Conservation (phyloP, 176 grass and related monocot species). For the Bolboschoenus planiculmis region DNA sequence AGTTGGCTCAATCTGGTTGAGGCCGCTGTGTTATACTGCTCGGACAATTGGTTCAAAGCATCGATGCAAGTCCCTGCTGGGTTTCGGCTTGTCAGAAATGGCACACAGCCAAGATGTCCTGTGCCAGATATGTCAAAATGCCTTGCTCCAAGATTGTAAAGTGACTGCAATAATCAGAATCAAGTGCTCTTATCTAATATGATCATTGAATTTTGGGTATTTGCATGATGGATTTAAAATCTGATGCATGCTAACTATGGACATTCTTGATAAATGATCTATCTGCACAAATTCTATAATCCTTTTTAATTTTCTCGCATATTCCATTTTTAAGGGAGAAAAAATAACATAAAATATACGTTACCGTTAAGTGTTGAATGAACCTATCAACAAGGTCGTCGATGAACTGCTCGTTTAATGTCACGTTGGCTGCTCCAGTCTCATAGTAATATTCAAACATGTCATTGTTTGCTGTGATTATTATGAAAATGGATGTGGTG, state of each 20-base stretch:
- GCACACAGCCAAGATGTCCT: conserved; percentile 17
- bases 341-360: background rate
- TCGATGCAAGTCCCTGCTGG: conserved; percentile 3
- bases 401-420: conserved; percentile 15
- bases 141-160: conserved; percentile 28
- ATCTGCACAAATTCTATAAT: background rate
- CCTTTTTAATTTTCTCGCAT: background rate
- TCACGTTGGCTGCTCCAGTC: conserved; percentile 8
- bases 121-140: conserved; percentile 18
- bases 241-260: background rate
- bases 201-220: background rate
- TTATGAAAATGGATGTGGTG: conserved; percentile 1
- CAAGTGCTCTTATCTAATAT: background rate
- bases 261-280: background rate
- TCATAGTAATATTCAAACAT: conserved; percentile 21
- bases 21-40: background rate
- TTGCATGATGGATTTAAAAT: background rate
- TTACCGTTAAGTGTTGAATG: conserved; percentile 17
- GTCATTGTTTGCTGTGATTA: conserved; percentile 26
- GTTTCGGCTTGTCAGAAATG: conserved; percentile 6
- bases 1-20: background rate
- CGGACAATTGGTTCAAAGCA: conserved; percentile 1
- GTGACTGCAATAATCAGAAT: conserved; percentile 2
- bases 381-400: background rate
- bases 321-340: background rate